Conservation (phyloP, 345 rosid genomes). For the Syzygium aromaticum region DNA sequence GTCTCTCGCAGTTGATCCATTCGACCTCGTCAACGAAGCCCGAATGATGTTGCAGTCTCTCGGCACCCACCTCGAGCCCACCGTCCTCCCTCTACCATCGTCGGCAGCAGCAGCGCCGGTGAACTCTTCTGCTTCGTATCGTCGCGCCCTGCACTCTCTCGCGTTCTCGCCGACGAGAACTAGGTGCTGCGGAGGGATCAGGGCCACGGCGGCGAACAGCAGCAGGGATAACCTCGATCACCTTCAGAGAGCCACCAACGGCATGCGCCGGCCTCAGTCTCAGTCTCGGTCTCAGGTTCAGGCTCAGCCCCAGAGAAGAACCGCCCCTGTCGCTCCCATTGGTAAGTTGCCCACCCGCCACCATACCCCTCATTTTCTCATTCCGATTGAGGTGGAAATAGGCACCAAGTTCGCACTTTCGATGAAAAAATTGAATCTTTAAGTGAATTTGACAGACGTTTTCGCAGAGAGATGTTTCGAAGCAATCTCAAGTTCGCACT, state of each 20-base stretch:
- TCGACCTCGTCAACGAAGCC: not conserved
- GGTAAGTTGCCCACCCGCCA: constrained; percentile 13
- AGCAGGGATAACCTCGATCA: constrained; percentile 37
- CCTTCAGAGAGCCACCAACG: constrained; percentile 27
- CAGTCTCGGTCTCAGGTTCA: not conserved
- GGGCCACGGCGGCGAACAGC: constrained; percentile 15
- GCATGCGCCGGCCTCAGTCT: constrained; percentile 5
- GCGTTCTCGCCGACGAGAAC: not conserved
- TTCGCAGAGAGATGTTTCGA: not conserved
- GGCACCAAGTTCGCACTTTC: not conserved
- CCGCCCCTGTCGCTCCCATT: constrained; percentile 23
- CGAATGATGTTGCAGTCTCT: not conserved
- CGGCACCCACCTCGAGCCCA: not conserved
- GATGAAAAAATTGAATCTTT: not conserved
- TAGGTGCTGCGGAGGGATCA: constrained; percentile 1
- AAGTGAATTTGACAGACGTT: not conserved
- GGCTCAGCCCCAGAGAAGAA: constrained; percentile 19
- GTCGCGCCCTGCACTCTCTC: not conserved
- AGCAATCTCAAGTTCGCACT: not conserved
- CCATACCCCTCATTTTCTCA: not conserved
- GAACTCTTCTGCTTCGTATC: not conserved
- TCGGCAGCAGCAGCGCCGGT: not conserved
- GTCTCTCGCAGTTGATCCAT: not conserved
- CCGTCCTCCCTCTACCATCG: not conserved
- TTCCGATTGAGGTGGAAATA: not conserved